A percentile compares a stretch with the other conserved stretches of the same genome.
phyloP scores from a whole-genome alignment of 139 green algal species.

The Spirogloea muscicola region DNA sequence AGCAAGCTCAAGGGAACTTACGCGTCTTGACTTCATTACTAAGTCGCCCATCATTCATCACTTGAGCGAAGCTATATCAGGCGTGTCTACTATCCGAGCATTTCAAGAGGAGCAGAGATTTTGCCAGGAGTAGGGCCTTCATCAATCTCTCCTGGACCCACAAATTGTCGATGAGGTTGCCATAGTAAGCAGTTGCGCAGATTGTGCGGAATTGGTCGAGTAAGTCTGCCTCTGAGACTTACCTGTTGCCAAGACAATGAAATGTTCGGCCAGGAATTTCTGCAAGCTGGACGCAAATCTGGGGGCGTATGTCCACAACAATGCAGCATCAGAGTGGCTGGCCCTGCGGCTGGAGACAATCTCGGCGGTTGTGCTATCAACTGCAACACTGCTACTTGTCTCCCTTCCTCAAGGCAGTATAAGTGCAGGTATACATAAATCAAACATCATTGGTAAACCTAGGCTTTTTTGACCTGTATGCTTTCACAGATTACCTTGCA shows the following conservation, averaged over 20 bases:
- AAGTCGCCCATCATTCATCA: conserved; percentile 71
- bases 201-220: neutral
- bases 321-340: conserved; percentile 77
- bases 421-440: too few species aligned
- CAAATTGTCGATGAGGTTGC: too few species aligned
- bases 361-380: conserved; percentile 27
- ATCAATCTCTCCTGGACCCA: neutral
- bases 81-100: conserved; percentile 61
- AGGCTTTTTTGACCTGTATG: too few species aligned
- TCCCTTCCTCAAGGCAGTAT: too few species aligned
- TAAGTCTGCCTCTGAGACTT: neutral
- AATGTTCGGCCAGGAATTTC: conserved; percentile 2
- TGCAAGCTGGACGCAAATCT: conserved; percentile 47
- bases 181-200: neutral
- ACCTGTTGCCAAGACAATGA: neutral
- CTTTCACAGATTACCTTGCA: too few species aligned
- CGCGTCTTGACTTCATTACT: conserved; percentile 77
- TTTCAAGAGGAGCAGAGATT: conserved; percentile 29
- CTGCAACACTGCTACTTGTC: conserved; percentile 42
- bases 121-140: neutral
- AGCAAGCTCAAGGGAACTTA: conserved; percentile 71
- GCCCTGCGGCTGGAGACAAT: conserved; percentile 72
- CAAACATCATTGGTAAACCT: too few species aligned
- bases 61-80: conserved; percentile 67
- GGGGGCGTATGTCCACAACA: conserved; percentile 67